Evolutionary conservation across 75 land plant genomes (phyloP), one percentile per base, ranked within the genome.

Genomic region (Selaginella moellendorffii): DNA sequence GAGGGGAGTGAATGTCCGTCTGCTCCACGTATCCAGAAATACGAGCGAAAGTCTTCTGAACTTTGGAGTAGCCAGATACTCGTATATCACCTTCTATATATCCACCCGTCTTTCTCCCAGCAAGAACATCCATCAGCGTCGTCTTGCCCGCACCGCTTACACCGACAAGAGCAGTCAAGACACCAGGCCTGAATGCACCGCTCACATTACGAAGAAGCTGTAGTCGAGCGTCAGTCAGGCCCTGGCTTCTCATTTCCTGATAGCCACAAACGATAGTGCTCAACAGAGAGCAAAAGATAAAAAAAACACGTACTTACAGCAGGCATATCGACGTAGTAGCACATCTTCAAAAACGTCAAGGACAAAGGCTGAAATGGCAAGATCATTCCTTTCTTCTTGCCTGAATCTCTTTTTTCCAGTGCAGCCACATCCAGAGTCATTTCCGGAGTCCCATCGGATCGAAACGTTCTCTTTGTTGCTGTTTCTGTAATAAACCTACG

Each of bases 1-100:
- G 59, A 21, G 59, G 59, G 8, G 59, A 56, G 24, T 56, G 59
- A 9, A 56, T 56, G 59, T 56, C 59, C 25, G 59, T 56, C 59
- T 56, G 59, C n/a, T 56, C 19, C 19, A 56, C 59, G 24, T 56
- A 56, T 56, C 59, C 59, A 21, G 59, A 56, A 56, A 56, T 56
- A 2, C 24, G 59, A 8, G 59, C 59, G n/a, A 56, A 56, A 21
- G 59, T 56, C n/a, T 25, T 56, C 24, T 56, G 59, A 21, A 56
- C 59, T 25, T 56, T 56, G 19, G 21, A n/a, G n/a, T 56, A 56
- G 8, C 59, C 59, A 21, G 59, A 56, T 8, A 56, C 59, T 25
- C 59, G 2, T 21, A 56, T 56, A 19, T 56, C 59, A 21, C 59
- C 59, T 21, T 56, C 59, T 56, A 56, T 56, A n/a, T 56, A 56